Evolutionary conservation across 192 early-diverging fungal species (phyloP), one percentile per base, ranked within the genome.

Genomic region (Backusella circina): DNA sequence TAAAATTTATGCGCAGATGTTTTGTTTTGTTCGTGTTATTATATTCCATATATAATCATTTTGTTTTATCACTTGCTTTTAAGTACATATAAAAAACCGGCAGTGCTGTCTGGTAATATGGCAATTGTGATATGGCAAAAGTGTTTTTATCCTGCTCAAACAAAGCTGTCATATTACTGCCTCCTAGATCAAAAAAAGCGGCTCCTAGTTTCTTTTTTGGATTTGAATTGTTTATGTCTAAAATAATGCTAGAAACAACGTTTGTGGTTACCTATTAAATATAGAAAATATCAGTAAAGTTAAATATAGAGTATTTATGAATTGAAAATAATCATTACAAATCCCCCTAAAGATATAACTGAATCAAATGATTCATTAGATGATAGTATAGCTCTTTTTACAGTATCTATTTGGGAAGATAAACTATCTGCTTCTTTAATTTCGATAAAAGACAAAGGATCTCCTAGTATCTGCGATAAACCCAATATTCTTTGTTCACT

Each of bases 81-180:
- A 77, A 54, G 71, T 77, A 77, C 50, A 71, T 50, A 66, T 71
- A 71, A 32, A 77, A 71, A 26, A 77, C 71, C 0, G 76, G 70
- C 15, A 77, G 47, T 2, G 71, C 70, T 30, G 70, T 67, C 50
- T 77, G 76, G 16, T 72, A 72, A 38, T 77, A 77, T 16, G 76
- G 76, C 6, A 77, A 35, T 47, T 77, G 76, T 23, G 38, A 51
- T 30, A 77, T 71, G 8, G 57, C 70, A 35, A 66, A 65, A 15
- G 71, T 54, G 13, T 67, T 37, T 5, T 32, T 37, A 10, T 66
- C 30, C 7, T 26, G 23, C 15, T 73, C 23, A 65, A 77, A 65
- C n/a, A 77, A 39, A 28, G 57, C 15, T n/a, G 67, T 47, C 61
- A 73, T 44, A 54, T 73, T 71, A 4, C 47, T 72, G 5, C 65